A percentile compares a stretch with the other conserved stretches of the same genome.
Conservation (phyloP, 2,329 filamentous ascomycete genomes). For the Sphaerostilbella broomeana region DNA sequence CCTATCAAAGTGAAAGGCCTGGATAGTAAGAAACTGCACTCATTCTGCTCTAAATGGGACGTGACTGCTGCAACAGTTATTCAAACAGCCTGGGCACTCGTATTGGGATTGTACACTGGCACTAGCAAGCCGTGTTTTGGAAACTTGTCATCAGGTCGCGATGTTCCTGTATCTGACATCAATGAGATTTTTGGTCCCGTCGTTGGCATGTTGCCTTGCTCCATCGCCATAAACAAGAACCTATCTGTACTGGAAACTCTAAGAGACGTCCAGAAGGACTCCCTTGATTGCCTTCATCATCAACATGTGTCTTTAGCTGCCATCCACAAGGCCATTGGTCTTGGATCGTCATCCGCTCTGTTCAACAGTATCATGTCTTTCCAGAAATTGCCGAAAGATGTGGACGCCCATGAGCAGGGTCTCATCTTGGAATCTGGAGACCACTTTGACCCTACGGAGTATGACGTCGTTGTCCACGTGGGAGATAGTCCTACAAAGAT, state of each 20-base stretch:
- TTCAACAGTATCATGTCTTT: constrained; percentile 10
- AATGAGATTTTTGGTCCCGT: constrained; percentile 12
- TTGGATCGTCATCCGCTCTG: neutral
- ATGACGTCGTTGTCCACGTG: neutral
- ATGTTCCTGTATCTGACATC: constrained; percentile 9
- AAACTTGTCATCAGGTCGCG: constrained; percentile 12
- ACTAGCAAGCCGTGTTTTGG: constrained; percentile 11
- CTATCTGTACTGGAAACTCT: neutral
- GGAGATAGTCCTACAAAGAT: neutral
- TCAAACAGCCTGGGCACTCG: constrained; percentile 14
- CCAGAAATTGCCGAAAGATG: neutral
- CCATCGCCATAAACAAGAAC: neutral
- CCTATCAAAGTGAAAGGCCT: neutral
- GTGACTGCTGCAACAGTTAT: constrained; percentile 9
- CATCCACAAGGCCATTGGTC: constrained; percentile 2
- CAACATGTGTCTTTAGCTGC: constrained; percentile 1
- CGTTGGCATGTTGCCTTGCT: constrained; percentile 11
- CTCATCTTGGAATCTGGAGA: neutral
- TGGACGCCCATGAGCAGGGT: neutral
- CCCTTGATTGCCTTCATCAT: constrained; percentile 4
- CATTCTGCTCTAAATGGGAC: constrained; percentile 10
- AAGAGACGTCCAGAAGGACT: constrained; percentile 3
- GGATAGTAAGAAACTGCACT: constrained; percentile 1
- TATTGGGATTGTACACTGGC: constrained; percentile 8
- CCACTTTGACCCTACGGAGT: neutral